phyloP scores from a whole-genome alignment of 257 asterid genomes.

The Dorcoceras hygrometricum region DNA sequence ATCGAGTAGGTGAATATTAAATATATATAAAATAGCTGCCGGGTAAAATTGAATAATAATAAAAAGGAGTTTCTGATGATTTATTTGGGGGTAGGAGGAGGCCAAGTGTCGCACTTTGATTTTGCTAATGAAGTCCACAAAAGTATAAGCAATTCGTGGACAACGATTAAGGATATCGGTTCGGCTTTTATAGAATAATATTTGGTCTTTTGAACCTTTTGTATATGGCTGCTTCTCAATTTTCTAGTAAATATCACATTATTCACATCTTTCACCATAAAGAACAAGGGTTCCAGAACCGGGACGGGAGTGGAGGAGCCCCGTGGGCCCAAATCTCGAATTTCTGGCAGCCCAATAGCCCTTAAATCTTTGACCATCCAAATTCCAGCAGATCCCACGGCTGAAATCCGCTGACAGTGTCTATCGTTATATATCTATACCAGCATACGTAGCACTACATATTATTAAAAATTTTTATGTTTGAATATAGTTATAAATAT shows the following conservation, averaged over 20 bases:
- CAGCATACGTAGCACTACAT: too few species aligned
- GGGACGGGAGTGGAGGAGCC: conserved; percentile 15
- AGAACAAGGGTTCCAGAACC: neutral
- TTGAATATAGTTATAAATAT: too few species aligned
- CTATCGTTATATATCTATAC: too few species aligned
- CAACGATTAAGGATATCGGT: conserved; percentile 1
- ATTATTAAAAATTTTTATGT: too few species aligned
- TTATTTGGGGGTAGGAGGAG: conserved; percentile 25
- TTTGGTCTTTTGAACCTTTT: conserved; percentile 12
- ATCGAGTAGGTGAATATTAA: too few species aligned
- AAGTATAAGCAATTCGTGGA: conserved; percentile 21
- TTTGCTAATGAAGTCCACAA: conserved; percentile 25
- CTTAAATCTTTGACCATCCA: conserved; percentile 32
- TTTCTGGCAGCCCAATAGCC: conserved; percentile 28
- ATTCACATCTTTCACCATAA: conserved; percentile 12
- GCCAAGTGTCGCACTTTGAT: conserved; percentile 36
- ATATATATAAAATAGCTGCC: neutral
- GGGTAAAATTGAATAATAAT: neutral
- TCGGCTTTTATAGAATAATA: conserved; percentile 14
- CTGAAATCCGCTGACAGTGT: conserved; percentile 23
- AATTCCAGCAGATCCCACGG: conserved; percentile 29
- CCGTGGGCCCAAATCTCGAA: conserved; percentile 27
- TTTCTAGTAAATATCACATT: conserved; percentile 12
- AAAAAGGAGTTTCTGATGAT: conserved; percentile 1
- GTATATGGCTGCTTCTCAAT: conserved; percentile 14